Conservation (phyloP, 345 rosid genomes). For the Fremontodendron californicum region DNA sequence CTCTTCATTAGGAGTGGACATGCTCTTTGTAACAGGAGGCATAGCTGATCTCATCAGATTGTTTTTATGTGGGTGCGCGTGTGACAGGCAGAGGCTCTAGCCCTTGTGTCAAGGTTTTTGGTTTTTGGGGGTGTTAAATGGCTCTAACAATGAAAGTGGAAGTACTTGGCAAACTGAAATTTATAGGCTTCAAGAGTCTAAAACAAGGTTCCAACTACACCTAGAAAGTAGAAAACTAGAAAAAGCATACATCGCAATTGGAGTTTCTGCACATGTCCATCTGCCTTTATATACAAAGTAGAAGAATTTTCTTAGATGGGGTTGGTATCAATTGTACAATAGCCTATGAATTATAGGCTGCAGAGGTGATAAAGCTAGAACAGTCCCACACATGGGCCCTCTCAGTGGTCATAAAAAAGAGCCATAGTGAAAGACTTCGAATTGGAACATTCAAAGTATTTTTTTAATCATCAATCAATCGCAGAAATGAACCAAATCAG, state of each 20-base stretch:
- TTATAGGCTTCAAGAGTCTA: conserved; percentile 8
- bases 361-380: not conserved
- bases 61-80: not conserved
- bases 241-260: not conserved
- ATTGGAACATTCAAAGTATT: conserved; percentile 39
- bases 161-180: not conserved
- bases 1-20: conserved; percentile 18
- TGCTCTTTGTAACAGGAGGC: conserved; percentile 4
- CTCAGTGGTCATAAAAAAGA: not conserved
- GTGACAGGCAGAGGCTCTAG: conserved; percentile 11
- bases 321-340: conserved; percentile 8
- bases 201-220: not conserved
- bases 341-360: conserved; percentile 13
- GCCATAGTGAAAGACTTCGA: conserved; percentile 17
- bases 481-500: conserved; percentile 12
- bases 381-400: not conserved
- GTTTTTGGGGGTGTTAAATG: not conserved
- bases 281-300: not conserved
- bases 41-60: conserved; percentile 8
- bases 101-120: conserved; percentile 15
- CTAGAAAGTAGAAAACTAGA: not conserved
- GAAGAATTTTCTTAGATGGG: not conserved
- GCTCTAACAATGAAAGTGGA: not conserved
- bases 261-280: conserved; percentile 3
- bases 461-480: conserved; percentile 23